Conservation (phyloP, 768 basidiomycete genomes). For the Phylloporus sp. region DNA sequence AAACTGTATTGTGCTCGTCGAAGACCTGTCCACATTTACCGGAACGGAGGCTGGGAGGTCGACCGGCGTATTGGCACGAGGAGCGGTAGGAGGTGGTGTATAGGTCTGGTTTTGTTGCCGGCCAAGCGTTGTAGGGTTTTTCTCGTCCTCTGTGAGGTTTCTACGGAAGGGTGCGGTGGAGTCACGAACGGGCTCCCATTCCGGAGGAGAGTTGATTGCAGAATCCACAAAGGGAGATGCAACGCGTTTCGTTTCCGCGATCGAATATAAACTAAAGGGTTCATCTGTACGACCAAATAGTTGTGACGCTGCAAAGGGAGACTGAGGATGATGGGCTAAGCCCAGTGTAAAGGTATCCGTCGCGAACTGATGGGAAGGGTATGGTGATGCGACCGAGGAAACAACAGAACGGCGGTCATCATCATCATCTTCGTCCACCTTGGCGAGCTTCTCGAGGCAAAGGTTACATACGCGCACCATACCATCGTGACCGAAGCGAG, state of each 20-base stretch:
- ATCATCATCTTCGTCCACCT: conserved; percentile 85
- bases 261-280: conserved; percentile 77
- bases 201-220: conserved; percentile 45
- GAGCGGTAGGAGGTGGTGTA: conserved; percentile 29
- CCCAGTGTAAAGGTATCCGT: conserved; percentile 36
- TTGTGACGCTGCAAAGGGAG: conserved; percentile 85
- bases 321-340: conserved; percentile 61
- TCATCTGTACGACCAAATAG: conserved; percentile 77
- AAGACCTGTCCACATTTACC: conserved; percentile 43
- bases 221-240: conserved; percentile 53
- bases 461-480: conserved; percentile 95
- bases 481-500: conserved; percentile 91
- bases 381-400: conserved; percentile 65
- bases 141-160: conserved; percentile 73
- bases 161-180: conserved; percentile 75
- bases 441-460: conserved; percentile 88
- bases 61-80: conserved; percentile 49
- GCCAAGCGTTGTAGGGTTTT: conserved; percentile 45
- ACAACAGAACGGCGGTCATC: conserved; percentile 81
- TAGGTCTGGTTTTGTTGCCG: conserved; percentile 33
- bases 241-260: conserved; percentile 67
- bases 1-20: conserved; percentile 75
- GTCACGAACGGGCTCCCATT: conserved; percentile 48
- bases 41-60: conserved; percentile 56
- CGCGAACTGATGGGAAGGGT: conserved; percentile 76